Percentiles rank a stretch among this genome's conserved stretches.
Conservation (phyloP, 179 eudicot species). For the Patellifolia procumbens region DNA sequence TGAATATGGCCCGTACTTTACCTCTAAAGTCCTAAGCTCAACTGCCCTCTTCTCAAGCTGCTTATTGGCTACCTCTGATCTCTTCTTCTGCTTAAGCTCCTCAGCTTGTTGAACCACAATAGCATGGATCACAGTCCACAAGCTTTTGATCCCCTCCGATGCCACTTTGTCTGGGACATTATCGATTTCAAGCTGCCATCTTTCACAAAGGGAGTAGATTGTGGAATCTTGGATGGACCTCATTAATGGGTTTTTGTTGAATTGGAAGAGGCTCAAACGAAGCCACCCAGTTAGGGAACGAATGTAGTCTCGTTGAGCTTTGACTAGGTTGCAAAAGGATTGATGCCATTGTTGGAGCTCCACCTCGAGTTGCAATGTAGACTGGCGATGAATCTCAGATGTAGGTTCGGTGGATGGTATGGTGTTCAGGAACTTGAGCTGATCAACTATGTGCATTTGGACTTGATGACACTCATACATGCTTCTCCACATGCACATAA, state of each 20-base stretch:
- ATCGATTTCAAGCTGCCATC: slow-evolving; percentile 77
- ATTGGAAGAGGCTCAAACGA: slow-evolving; percentile 85
- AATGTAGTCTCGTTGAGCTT: slow-evolving; percentile 73
- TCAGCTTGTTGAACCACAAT: slow-evolving; percentile 80
- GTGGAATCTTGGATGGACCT: slow-evolving; percentile 64
- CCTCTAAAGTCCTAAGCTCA: slow-evolving; percentile 62
- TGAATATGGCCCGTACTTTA: slow-evolving; percentile 63
- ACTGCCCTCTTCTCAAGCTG: slow-evolving; percentile 69
- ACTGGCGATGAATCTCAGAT: slow-evolving; percentile 82
- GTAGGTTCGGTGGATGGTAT: slow-evolving; percentile 69
- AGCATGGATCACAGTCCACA: slow-evolving; percentile 62
- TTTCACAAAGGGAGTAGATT: slow-evolving; percentile 83
- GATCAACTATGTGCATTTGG: slow-evolving; percentile 89
- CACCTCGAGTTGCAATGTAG: slow-evolving; percentile 88
- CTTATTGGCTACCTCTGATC: slow-evolving; percentile 62
- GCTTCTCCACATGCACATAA: slow-evolving; percentile 95
- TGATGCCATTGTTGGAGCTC: slow-evolving; percentile 93
- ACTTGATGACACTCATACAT: slow-evolving; percentile 94
- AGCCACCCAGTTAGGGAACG: slow-evolving; percentile 92
- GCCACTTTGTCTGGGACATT: slow-evolving; percentile 89
- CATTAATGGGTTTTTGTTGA: slow-evolving; percentile 49
- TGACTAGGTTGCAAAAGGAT: slow-evolving; percentile 70
- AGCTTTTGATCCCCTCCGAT: slow-evolving; percentile 79
- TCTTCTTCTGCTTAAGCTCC: slow-evolving; percentile 83
- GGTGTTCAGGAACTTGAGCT: slow-evolving; percentile 72